Base-by-base conservation (phyloP, 768 basidiomycete genomes). In the Ramaria sp. region DNA sequence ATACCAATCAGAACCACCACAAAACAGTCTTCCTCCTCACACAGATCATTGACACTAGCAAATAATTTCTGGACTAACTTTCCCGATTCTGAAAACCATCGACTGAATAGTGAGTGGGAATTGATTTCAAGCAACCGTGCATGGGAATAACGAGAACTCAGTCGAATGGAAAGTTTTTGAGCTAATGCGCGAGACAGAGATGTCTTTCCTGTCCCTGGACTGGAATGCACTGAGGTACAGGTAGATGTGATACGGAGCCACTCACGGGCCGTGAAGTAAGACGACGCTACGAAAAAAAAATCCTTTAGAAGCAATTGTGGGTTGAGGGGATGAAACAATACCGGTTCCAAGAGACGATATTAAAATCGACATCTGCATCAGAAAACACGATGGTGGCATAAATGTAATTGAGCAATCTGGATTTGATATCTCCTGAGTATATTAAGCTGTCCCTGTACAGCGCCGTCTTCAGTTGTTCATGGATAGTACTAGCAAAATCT, bases 21-120 rank as follows among this genome's bases (percentile, higher is more conserved):
- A 62, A 99, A 97, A 15, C 81, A 80, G 55, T 84, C 82, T 58
- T 94, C 89, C 61, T 97, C 93, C 48, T 96, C 93, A 0, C 88
- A 85, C 69, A 98, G 76, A 59, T 96, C 93, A 37, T 78, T 88
- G 55, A 99, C 91, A 56, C 78, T 87, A 37, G 76, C 79, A 65
- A 98, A 99, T 16, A 99, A 73, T 45, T 87, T 80, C 63, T 98
- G 95, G 1, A 99, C 96, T 27, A 99, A 81, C 67, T 99, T 99
- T 15, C 96, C 96, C 0, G 93, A 96, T 65, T 99, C 96, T 0
- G 94, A 97, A 70, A 98, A 99, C 95, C 96, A 99, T 61, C 93
- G 88, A 15, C 91, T 94, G 66, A 99, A 98, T 15, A 99, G 76
- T 1, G 94, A 97, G 69, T 98, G 96, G 0, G 96, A 94, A 65